Percentiles rank a stretch among this genome's conserved stretches.
These are phyloP conservation scores for Sarcodon sp. DNA, from an alignment of 768 basidiomycete genomes.

Conservation along the genomic window DNA sequence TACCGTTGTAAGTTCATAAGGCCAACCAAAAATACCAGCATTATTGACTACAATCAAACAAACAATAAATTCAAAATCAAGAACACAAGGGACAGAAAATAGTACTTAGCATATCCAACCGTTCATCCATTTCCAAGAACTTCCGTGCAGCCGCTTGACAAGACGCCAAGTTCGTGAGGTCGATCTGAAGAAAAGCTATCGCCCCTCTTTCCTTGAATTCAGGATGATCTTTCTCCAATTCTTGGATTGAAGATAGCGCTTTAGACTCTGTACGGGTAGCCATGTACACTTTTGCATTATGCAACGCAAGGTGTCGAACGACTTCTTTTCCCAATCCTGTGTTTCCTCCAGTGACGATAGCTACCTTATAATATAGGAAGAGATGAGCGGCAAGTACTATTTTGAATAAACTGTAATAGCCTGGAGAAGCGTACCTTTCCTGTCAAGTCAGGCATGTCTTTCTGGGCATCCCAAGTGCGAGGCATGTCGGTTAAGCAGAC, in stretches of 20 bases:
- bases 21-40: no score
- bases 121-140: constrained; percentile 31
- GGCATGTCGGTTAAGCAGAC: no score
- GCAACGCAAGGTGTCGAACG: constrained; percentile 7
- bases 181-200: constrained; percentile 27
- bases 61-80: constrained; percentile 19
- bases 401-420: no score
- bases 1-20: no score
- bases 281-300: constrained; percentile 18
- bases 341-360: constrained; percentile 22
- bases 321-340: constrained; percentile 7
- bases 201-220: constrained; percentile 24
- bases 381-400: no score
- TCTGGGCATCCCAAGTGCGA: no score
- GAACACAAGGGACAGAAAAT: background rate
- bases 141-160: constrained; percentile 26
- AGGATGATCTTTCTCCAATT: constrained; percentile 11
- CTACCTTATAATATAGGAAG: constrained; percentile 16
- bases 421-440: constrained; percentile 9
- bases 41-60: constrained; percentile 3
- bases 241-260: constrained; percentile 23
- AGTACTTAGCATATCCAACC: constrained; percentile 19
- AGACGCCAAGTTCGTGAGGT: constrained; percentile 24
- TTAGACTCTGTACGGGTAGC: constrained; percentile 9
- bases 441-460: constrained; percentile 32